Evolutionary conservation across 495 filamentous ascomycete species (phyloP), one percentile per base, ranked within the genome.

Genomic region (Penicillium samsonianum): DNA sequence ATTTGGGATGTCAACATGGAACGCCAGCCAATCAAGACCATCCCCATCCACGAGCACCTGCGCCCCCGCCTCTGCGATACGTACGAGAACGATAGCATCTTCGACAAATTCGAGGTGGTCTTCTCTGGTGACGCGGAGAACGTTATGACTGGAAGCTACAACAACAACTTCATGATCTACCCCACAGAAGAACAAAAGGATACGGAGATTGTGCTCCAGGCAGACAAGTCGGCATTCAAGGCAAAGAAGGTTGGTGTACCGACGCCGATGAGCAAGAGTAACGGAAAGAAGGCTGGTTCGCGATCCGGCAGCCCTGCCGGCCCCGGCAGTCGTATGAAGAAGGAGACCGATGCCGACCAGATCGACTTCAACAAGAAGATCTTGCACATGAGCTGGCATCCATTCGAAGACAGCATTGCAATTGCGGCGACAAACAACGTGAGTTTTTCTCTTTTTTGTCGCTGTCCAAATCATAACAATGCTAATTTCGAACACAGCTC

Each of bases 281-380:
- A 82, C 51, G 90, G 89, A 68, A 95, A 96, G 81, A 89, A 88
- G 76, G 85, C 85, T 28, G 87, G 88, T 33, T 92, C 90, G 46
- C 79, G 94, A 73, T 90, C 93, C 40, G 89, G 89, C 54, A 97
- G 92, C 69, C 94, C 94, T 53, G 93, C 92, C 14, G 87, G 88
- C 33, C 91, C 92, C 66, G 92, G 91, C 26, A 90, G 91, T 64
- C 84, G 94, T 52, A 98, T 98, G 94, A 85, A 91, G 67, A 98
- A 97, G 78, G 94, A 98, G 80, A 98, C 95, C 50, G 94, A 98
- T 73, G 94, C 94, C 59, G 94, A 98, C 73, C 93, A 97, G 78
- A 98, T 98, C 75, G 94, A 98, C 71, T 98, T 98, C 78, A 98
- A 98, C 82, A 98, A 98, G 87, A 98, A 98, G 86, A 98, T 98